A percentile compares a stretch with the other conserved stretches of the same genome.
phyloP scores from a whole-genome alignment of 257 asterid species.

The Plantago ovata region DNA sequence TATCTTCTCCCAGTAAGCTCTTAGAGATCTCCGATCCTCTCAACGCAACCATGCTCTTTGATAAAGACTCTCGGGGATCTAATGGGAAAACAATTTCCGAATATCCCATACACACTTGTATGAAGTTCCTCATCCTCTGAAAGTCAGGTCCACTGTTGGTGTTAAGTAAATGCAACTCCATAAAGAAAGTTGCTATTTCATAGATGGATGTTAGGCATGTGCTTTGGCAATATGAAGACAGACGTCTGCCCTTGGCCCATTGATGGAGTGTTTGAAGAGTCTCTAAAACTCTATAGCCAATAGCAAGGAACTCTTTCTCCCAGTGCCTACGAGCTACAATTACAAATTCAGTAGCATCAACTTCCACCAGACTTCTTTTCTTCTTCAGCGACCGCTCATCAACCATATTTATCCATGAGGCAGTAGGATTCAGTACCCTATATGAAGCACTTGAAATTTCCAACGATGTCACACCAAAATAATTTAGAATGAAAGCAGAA shows the following conservation, averaged over 20 bases:
- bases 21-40: slow-evolving; percentile 36
- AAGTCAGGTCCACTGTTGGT: slow-evolving; percentile 1
- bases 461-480: slow-evolving; percentile 45
- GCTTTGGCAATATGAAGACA: slow-evolving; percentile 28
- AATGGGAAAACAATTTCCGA: slow-evolving; percentile 36
- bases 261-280: slow-evolving; percentile 31
- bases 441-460: slow-evolving; percentile 14
- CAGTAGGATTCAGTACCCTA: slow-evolving; percentile 39
- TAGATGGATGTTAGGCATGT: slow-evolving; percentile 33
- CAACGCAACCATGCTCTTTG: slow-evolving; percentile 26
- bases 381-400: slow-evolving; percentile 20
- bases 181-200: slow-evolving; percentile 30
- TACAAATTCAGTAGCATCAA: slow-evolving; percentile 37
- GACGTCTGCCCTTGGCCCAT: background rate
- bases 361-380: slow-evolving; percentile 18
- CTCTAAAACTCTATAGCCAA: slow-evolving; percentile 40
- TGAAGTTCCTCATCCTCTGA: slow-evolving; percentile 18
- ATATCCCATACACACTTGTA: slow-evolving; percentile 22
- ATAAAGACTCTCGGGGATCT: slow-evolving; percentile 31
- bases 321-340: slow-evolving; percentile 39
- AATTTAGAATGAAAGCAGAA: slow-evolving; percentile 31
- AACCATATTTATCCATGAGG: slow-evolving; percentile 41
- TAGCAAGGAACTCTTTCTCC: slow-evolving; percentile 30
- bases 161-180: slow-evolving; percentile 13
- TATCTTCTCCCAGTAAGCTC: slow-evolving; percentile 33